phyloP scores from a whole-genome alignment of 768 basidiomycete genomes.

The Termitomyces sp. region DNA sequence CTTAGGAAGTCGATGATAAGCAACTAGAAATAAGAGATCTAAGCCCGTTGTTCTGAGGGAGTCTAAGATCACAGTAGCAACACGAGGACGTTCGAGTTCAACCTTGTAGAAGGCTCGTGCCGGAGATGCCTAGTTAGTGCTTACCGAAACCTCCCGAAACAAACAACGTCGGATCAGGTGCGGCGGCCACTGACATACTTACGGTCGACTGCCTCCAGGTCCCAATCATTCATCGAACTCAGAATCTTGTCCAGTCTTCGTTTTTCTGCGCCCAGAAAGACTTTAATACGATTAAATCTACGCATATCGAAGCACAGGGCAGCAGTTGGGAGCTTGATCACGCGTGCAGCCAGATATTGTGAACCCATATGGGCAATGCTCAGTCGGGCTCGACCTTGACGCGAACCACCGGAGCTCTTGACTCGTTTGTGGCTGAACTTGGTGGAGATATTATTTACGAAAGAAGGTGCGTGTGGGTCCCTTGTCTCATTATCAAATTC shows the following conservation, averaged over 20 bases:
- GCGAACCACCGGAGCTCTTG: conserved; percentile 75
- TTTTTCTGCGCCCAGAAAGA: neutral
- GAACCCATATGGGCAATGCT: conserved; percentile 65
- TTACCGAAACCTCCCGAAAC: neutral
- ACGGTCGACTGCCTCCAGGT: too few relatives aligned
- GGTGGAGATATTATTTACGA: conserved; percentile 88
- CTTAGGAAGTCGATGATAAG: too few relatives aligned
- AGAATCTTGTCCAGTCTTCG: neutral
- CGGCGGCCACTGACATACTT: neutral
- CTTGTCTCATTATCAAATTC: neutral
- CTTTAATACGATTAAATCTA: neutral
- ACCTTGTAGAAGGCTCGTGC: neutral
- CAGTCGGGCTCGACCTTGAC: conserved; percentile 70
- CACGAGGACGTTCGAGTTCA: neutral
- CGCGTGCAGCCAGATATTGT: neutral
- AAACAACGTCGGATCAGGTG: neutral
- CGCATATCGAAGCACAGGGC: neutral
- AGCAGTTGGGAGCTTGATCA: neutral
- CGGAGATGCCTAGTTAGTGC: too few relatives aligned
- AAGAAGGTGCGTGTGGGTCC: conserved; percentile 59
- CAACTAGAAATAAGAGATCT: too few relatives aligned
- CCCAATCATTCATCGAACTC: neutral
- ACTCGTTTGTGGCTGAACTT: conserved; percentile 89
- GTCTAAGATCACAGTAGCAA: too few relatives aligned
- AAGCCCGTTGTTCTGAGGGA: too few relatives aligned